Evolutionary conservation across 805 yeast species (phyloP).

Genomic region (Candida palmyrensis): DNA sequence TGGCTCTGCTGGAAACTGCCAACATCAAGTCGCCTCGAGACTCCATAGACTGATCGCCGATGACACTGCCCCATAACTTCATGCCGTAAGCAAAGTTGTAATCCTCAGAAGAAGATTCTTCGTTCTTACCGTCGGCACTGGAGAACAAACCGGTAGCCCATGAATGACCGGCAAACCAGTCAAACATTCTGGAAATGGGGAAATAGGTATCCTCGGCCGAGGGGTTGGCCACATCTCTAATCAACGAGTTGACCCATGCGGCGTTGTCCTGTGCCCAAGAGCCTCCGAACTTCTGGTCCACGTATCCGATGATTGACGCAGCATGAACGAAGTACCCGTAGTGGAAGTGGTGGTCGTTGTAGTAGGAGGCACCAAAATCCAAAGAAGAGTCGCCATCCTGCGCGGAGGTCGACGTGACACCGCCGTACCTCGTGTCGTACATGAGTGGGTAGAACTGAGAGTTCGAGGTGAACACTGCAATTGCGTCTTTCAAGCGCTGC

Average conservation of each 20-base stretch:
- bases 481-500: conserved; percentile 12
- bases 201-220: conserved; percentile 45
- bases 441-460: conserved; percentile 19
- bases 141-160: conserved; percentile 69
- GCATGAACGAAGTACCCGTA: conserved; percentile 24
- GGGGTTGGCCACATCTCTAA: conserved; percentile 69
- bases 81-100: conserved; percentile 64
- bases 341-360: conserved; percentile 32
- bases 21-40: conserved; percentile 55
- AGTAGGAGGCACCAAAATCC: conserved; percentile 24
- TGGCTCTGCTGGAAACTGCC: conserved; percentile 48
- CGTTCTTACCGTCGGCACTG: conserved; percentile 65
- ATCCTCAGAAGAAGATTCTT: conserved; percentile 70
- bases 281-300: conserved; percentile 36
- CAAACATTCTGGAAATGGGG: conserved; percentile 64
- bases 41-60: conserved; percentile 48
- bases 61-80: conserved; percentile 62
- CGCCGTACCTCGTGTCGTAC: conserved; percentile 24
- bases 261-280: conserved; percentile 44
- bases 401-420: conserved; percentile 20
- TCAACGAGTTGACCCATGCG: conserved; percentile 55
- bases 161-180: conserved; percentile 70
- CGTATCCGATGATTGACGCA: conserved; percentile 17
- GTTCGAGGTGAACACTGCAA: conserved; percentile 13
- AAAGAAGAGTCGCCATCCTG: conserved; percentile 10